These are phyloP conservation scores for Penicillium verhagenii DNA, from an alignment of 495 filamentous ascomycete species.

Conservation along the genomic window DNA sequence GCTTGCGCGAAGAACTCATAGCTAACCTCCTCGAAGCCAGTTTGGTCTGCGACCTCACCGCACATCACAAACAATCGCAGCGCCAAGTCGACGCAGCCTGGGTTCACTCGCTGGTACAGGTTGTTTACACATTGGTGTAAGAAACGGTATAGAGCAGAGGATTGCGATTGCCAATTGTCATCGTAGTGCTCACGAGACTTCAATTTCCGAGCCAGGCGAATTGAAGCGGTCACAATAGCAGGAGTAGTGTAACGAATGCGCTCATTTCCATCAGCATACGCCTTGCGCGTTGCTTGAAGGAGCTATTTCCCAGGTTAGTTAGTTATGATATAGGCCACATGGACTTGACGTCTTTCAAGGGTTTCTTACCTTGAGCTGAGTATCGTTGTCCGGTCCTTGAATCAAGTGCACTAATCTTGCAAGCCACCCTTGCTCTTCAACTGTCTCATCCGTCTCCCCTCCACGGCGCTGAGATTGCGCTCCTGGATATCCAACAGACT, in stretches of 20 bases:
- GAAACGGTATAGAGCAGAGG: constrained; percentile 89
- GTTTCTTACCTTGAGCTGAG: constrained; percentile 86
- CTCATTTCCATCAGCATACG: constrained; percentile 90
- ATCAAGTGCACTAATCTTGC: constrained; percentile 90
- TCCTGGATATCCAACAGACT: constrained; percentile 79
- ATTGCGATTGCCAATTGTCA: constrained; percentile 91
- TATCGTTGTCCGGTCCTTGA: constrained; percentile 79
- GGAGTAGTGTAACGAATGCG: constrained; percentile 94
- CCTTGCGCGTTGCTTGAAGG: constrained; percentile 83
- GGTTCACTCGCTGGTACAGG: constrained; percentile 83
- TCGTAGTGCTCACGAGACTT: constrained; percentile 92
- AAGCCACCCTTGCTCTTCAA: constrained; percentile 96
- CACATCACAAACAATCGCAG: constrained; percentile 87
- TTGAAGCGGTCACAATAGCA: constrained; percentile 82
- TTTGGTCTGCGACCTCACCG: constrained; percentile 90
- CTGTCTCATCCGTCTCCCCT: constrained; percentile 86
- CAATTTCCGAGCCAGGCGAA: constrained; percentile 85
- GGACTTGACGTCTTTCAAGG: neutral
- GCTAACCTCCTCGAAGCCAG: constrained; percentile 87
- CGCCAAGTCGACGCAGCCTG: constrained; percentile 78
- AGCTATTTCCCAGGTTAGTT: constrained; percentile 51
- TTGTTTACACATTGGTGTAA: constrained; percentile 82
- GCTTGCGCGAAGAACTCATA: constrained; percentile 99
- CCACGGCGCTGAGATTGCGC: constrained; percentile 63
- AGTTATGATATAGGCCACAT: neutral